Evolutionary conservation across 2,329 filamentous ascomycete species (phyloP).

Genomic region (Conoideocrella luteorostrata): DNA sequence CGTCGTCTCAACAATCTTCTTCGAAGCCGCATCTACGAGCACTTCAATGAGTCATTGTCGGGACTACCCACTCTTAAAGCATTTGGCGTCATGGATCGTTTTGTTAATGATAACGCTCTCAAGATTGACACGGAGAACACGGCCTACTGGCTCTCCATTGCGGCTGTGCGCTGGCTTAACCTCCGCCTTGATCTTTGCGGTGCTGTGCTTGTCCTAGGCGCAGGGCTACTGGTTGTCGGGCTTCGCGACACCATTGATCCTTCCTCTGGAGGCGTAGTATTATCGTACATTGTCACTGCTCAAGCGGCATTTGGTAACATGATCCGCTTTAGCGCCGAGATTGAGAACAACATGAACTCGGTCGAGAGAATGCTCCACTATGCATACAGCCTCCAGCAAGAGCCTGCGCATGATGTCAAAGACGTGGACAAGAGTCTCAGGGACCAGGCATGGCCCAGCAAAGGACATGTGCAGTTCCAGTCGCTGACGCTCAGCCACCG

Average conservation of each 20-base stretch:
- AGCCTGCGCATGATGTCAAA: slow-evolving; percentile 57
- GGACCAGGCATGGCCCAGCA: slow-evolving; percentile 57
- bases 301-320: slow-evolving; percentile 50
- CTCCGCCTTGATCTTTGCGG: slow-evolving; percentile 57
- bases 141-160: slow-evolving; percentile 62
- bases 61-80: slow-evolving; percentile 87
- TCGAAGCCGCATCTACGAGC: slow-evolving; percentile 81
- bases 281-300: slow-evolving; percentile 57
- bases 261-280: slow-evolving; percentile 52
- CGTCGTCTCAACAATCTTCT: slow-evolving; percentile 83
- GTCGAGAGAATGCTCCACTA: slow-evolving; percentile 73
- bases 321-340: slow-evolving; percentile 45
- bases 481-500: slow-evolving; percentile 77
- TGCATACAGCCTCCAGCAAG: slow-evolving; percentile 77
- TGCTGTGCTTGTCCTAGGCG: slow-evolving; percentile 54
- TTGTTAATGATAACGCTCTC: slow-evolving; percentile 74
- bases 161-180: slow-evolving; percentile 62
- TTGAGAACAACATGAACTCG: slow-evolving; percentile 92
- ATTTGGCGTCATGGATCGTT: slow-evolving; percentile 79
- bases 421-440: slow-evolving; percentile 21
- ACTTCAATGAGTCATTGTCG: slow-evolving; percentile 82
- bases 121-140: slow-evolving; percentile 75
- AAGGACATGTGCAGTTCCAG: slow-evolving; percentile 73
- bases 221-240: slow-evolving; percentile 45
- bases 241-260: slow-evolving; percentile 8